phyloP scores from a whole-genome alignment of 2,329 filamentous ascomycete species.

The Stemphylium vesicarium region DNA sequence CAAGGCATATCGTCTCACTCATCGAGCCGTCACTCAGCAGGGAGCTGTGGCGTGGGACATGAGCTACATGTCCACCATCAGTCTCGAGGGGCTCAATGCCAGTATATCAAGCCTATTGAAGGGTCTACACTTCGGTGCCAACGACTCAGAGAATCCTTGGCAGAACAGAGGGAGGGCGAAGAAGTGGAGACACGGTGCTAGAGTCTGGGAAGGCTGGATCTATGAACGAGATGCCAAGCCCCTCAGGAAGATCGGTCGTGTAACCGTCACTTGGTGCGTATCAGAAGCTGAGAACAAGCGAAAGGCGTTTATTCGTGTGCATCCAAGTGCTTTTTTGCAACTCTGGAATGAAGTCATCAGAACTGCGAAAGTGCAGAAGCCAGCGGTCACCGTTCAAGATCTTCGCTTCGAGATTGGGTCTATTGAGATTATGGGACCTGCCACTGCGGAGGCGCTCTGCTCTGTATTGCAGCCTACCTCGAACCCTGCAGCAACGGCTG shows the following conservation, averaged over 20 bases:
- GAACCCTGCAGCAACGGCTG: conserved; percentile 19
- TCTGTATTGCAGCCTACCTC: conserved; percentile 65
- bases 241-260: conserved; percentile 69
- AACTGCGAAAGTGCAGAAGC: conserved; percentile 65
- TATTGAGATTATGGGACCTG: conserved; percentile 74
- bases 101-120: conserved; percentile 72
- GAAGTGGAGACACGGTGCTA: conserved; percentile 73
- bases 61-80: conserved; percentile 90
- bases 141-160: conserved; percentile 63
- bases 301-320: conserved; percentile 73
- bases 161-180: conserved; percentile 58
- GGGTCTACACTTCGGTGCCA: conserved; percentile 64
- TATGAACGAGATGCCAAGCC: conserved; percentile 61
- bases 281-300: conserved; percentile 47
- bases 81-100: conserved; percentile 70
- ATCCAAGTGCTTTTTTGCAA: conserved; percentile 80
- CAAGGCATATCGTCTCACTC: conserved; percentile 87
- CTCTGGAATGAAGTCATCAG: conserved; percentile 69
- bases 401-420: conserved; percentile 75
- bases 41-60: conserved; percentile 90
- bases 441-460: conserved; percentile 77
- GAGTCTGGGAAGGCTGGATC: conserved; percentile 64
- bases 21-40: conserved; percentile 75
- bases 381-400: conserved; percentile 69
- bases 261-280: conserved; percentile 75